Evolutionary conservation across 768 basidiomycete genomes (phyloP).

Genomic region (Mycena vitilis): DNA sequence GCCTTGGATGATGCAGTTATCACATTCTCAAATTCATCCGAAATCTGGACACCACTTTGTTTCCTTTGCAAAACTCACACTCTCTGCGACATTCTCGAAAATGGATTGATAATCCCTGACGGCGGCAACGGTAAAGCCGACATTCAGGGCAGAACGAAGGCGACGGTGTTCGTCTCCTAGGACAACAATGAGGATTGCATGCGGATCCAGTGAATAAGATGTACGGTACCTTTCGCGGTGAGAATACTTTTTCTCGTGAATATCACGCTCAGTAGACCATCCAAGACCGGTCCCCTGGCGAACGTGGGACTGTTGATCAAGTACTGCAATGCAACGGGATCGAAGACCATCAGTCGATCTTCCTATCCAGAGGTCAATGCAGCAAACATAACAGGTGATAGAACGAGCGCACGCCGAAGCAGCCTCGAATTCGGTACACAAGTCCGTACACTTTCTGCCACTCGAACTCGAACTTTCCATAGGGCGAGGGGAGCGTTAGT

Average conservation of each 20-base stretch:
- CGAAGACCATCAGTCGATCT: constrained; percentile 19
- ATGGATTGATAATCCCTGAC: constrained; percentile 8
- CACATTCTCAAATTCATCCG: not conserved
- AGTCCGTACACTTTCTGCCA: constrained; percentile 9
- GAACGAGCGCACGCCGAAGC: constrained; percentile 13
- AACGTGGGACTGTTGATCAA: constrained; percentile 21
- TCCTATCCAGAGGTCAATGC: not conserved
- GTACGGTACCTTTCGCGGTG: not conserved
- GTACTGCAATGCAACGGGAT: constrained; percentile 10
- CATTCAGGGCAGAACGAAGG: constrained; percentile 9
- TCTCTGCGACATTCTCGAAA: not conserved
- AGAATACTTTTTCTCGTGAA: constrained; percentile 18
- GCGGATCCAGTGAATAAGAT: too few relatives aligned
- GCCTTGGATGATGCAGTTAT: not conserved
- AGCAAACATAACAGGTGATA: not conserved
- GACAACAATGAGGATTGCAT: not conserved
- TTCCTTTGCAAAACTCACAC: not conserved
- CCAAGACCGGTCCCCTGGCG: not conserved
- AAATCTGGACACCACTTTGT: not conserved
- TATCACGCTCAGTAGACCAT: not conserved
- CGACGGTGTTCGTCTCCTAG: constrained; percentile 14
- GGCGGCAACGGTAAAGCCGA: constrained; percentile 4
- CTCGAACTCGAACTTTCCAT: constrained; percentile 14
- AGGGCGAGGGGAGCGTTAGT: not conserved
- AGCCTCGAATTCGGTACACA: constrained; percentile 8